phyloP scores from a whole-genome alignment of 768 basidiomycete species.

The Cystobasidium onofrii region DNA sequence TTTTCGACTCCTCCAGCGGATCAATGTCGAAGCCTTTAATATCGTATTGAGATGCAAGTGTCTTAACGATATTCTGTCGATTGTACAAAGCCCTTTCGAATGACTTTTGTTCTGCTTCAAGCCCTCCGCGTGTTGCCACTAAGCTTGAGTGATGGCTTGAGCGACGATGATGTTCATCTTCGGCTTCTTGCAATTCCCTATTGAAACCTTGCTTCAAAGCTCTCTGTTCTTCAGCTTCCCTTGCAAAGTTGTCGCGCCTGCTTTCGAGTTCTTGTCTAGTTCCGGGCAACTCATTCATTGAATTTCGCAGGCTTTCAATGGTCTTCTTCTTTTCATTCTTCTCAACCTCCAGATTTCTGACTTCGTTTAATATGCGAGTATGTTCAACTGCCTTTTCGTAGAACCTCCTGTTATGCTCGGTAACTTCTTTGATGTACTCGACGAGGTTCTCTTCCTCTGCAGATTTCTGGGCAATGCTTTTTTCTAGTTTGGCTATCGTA shows the following conservation, averaged over 20 bases:
- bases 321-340: slow-evolving; percentile 54
- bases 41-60: slow-evolving; percentile 59
- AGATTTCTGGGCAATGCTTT: slow-evolving; percentile 61
- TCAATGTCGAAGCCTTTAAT: slow-evolving; percentile 67
- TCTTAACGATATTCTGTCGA: slow-evolving; percentile 66
- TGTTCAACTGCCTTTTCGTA: slow-evolving; percentile 58
- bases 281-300: slow-evolving; percentile 9
- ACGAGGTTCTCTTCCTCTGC: slow-evolving; percentile 65
- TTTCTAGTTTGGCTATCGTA: slow-evolving; percentile 50
- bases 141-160: background rate
- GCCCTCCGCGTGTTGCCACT: background rate
- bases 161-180: slow-evolving; percentile 32
- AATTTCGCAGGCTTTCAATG: slow-evolving; percentile 37
- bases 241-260: slow-evolving; percentile 40
- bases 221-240: slow-evolving; percentile 45
- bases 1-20: slow-evolving; percentile 62
- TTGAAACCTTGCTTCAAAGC: slow-evolving; percentile 55
- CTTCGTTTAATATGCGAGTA: slow-evolving; percentile 27
- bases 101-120: slow-evolving; percentile 46
- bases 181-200: slow-evolving; percentile 51
- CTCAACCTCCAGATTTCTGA: slow-evolving; percentile 52
- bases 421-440: slow-evolving; percentile 57
- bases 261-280: slow-evolving; percentile 41
- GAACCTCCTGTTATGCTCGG: slow-evolving; percentile 52
- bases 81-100: slow-evolving; percentile 63